Percentiles rank a stretch among this genome's conserved stretches.
Evolutionary conservation across 2,329 filamentous ascomycete genomes (phyloP).

Genomic region (Aureobasidium vineae): DNA sequence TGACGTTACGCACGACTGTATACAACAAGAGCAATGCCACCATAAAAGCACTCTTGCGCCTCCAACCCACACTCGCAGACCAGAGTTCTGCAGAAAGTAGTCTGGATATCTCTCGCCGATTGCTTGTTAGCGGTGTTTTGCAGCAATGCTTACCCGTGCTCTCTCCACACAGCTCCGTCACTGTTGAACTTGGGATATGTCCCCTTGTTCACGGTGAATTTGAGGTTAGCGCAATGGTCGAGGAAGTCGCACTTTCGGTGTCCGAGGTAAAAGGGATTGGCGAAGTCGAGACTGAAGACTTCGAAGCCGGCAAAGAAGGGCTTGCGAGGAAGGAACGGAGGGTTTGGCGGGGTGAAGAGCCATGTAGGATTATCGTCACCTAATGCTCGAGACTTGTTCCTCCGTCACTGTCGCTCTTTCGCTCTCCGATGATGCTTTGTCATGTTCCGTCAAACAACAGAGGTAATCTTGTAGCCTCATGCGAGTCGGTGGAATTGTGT

Average conservation of each 20-base stretch:
- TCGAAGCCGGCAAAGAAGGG: constrained; percentile 14
- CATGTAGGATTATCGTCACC: constrained; percentile 22
- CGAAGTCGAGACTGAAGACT: background rate
- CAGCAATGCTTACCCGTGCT: constrained; percentile 70
- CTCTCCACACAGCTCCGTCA: constrained; percentile 56
- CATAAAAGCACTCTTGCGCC: constrained; percentile 68
- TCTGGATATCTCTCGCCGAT: constrained; percentile 76
- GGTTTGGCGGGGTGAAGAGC: constrained; percentile 28
- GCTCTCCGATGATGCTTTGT: background rate
- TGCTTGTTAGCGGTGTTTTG: constrained; percentile 80
- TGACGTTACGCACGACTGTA: constrained; percentile 68
- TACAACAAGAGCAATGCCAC: constrained; percentile 68
- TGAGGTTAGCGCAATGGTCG: constrained; percentile 75
- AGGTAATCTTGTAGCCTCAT: background rate
- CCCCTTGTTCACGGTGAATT: constrained; percentile 77
- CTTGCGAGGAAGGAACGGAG: constrained; percentile 14
- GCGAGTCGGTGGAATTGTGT: background rate
- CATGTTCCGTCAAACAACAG: background rate
- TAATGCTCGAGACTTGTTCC: background rate
- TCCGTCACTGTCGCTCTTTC: background rate
- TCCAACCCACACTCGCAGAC: constrained; percentile 74
- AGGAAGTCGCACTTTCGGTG: constrained; percentile 63
- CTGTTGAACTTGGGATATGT: constrained; percentile 67
- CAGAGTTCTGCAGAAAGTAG: constrained; percentile 65
- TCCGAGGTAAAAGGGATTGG: background rate